These are phyloP conservation scores for Candida dajiaensis DNA, from an alignment of 805 yeast genomes.

Conservation along the genomic window DNA sequence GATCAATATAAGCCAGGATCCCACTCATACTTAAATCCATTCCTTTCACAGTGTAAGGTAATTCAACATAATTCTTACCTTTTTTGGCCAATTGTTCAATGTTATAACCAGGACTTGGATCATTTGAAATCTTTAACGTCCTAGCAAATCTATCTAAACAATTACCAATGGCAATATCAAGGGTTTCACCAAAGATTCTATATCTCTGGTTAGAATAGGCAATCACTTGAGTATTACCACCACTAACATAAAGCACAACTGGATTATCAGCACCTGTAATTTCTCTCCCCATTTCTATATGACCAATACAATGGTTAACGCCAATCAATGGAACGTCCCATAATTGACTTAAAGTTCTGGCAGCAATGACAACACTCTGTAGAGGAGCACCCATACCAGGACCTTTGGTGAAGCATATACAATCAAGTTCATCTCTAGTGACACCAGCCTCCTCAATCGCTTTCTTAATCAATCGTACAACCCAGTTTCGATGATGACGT, in stretches of 20 bases:
- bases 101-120: slow-evolving; percentile 96
- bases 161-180: slow-evolving; percentile 96
- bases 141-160: slow-evolving; percentile 96
- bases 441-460: slow-evolving; percentile 62
- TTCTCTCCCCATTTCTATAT: slow-evolving; percentile 98
- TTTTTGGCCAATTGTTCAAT: slow-evolving; percentile 89
- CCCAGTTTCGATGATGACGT: slow-evolving; percentile 94
- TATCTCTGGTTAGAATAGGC: slow-evolving; percentile 93
- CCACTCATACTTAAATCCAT: slow-evolving; percentile 99
- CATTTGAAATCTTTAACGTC: slow-evolving; percentile 79
- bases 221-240: slow-evolving; percentile 97
- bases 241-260: slow-evolving; percentile 93
- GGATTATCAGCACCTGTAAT: slow-evolving; percentile 98
- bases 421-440: slow-evolving; percentile 48
- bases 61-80: slow-evolving; percentile 50
- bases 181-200: slow-evolving; percentile 97
- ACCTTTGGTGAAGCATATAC: slow-evolving; percentile 93
- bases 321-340: slow-evolving; percentile 88
- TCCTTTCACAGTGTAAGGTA: slow-evolving; percentile 97
- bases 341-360: slow-evolving; percentile 73
- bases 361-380: slow-evolving; percentile 88
- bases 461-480: slow-evolving; percentile 61
- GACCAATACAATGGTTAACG: slow-evolving; percentile 97
- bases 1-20: slow-evolving; percentile 78
- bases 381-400: slow-evolving; percentile 99